These are phyloP conservation scores for Paraphoma sp. DNA, from an alignment of 2,329 filamentous ascomycete genomes.

Conservation along the genomic window DNA sequence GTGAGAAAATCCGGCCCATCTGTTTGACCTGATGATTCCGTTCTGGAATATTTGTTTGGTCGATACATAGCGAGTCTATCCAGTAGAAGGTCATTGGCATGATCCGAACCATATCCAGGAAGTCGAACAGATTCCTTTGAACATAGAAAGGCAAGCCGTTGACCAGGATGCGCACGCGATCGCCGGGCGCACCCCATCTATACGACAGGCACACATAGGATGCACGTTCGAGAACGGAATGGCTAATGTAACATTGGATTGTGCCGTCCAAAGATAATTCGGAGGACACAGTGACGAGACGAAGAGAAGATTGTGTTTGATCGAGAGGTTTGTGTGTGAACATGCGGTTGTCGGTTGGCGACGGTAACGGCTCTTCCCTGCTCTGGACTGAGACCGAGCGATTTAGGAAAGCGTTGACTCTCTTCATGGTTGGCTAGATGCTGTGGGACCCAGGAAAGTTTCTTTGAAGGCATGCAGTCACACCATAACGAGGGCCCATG, in stretches of 20 bases:
- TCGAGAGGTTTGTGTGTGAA: constrained; percentile 7
- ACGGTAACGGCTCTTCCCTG: neutral
- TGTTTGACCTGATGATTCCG: constrained; percentile 18
- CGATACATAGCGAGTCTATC: constrained; percentile 17
- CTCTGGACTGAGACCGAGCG: neutral
- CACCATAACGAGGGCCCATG: neutral
- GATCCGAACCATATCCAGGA: constrained; percentile 4
- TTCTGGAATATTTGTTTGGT: constrained; percentile 8
- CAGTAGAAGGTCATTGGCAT: constrained; percentile 8
- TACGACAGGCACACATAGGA: constrained; percentile 9
- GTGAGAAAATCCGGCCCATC: constrained; percentile 17
- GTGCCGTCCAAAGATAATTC: constrained; percentile 3
- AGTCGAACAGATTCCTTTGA: constrained; percentile 9
- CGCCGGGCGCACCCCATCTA: constrained; percentile 2
- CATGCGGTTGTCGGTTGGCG: neutral
- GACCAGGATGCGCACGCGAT: constrained; percentile 4
- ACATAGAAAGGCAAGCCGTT: constrained; percentile 9
- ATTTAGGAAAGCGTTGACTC: constrained; percentile 5
- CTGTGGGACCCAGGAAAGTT: neutral
- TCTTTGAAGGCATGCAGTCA: neutral
- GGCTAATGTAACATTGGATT: constrained; percentile 8
- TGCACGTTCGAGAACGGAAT: constrained; percentile 5
- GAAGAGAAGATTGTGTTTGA: constrained; percentile 2
- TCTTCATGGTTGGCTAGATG: constrained; percentile 3
- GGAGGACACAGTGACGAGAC: constrained; percentile 6